Evolutionary conservation across 352 stramenopile species (phyloP), one percentile per base, ranked within the genome.

Genomic region (Plasmopara muralis): DNA sequence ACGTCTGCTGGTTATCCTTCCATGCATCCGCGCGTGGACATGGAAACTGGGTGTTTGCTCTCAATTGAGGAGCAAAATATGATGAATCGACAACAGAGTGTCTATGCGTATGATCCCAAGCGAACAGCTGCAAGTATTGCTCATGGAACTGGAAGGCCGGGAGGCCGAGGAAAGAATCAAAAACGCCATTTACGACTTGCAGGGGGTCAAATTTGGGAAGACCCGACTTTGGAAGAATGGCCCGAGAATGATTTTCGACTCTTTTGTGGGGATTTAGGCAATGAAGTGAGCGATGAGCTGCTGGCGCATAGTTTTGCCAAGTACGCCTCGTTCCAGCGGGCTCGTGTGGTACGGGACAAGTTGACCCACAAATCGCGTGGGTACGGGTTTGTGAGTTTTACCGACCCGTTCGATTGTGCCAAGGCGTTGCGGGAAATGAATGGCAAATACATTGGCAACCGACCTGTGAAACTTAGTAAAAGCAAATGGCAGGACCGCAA

Each of bases 391-490:
- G 93, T 98, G 28, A 96, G 77, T 53, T 95, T 98, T 38, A 46
- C 87, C 10, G 88, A 98, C 70, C 77, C 90, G 10, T 94, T 97
- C 55, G 93, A 98, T 63, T 97, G 85, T 62, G 93, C 92, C 5
- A 93, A 93, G 45, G 94, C 94, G 7, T 77, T 98, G 57, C 72
- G 94, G 30, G 93, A 98, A 70, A 98, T 97, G 89, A 96, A 98
- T 72, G 90, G 95, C 51, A 97, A 95, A 59, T 98, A 97, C 77
- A 90, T 98, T 61, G 90, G 89, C 31, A 93, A 91, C 28, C 78
- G 94, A 9, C 94, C 92, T 0, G 96, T 98, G 30, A 96, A 97
- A 64, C 80, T 98, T 30, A 95, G 88, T 62, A 89, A 96, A 47
- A 97, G 87, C 74, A 95, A 97, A 64, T 97, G 91, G 90, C 83